Evolutionary conservation across 202 grass and related monocot genomes (phyloP), one percentile per base, ranked within the genome.

Genomic region (Schoenoplectus triqueter): DNA sequence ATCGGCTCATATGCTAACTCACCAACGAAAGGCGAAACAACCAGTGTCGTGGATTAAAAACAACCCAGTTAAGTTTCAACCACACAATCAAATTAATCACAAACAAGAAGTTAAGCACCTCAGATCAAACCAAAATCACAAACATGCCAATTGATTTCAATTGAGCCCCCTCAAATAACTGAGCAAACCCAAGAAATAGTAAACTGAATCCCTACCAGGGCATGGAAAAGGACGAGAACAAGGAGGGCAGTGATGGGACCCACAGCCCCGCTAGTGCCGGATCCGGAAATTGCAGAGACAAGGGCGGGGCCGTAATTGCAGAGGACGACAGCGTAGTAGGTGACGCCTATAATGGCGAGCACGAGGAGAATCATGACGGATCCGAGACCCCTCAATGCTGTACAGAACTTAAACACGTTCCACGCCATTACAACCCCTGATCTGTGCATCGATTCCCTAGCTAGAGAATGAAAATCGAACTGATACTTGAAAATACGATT

Each of bases 371-470:
- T 92, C 92, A 94, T 94, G 82, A 94, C 48, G 66, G 92, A 94
- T 50, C 92, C 92, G 57, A 94, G 86, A 22, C 90, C 95, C 73
- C 89, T 69, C 45, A 98, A 87, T 49, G 95, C 92, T 62, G 95
- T 95, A 88, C 95, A 98, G 89, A 98, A 98, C 84, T 89, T 88
- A 86, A 97, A 95, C 14, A 95, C 92, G 89, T 95, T 95, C 95
- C 95, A 95, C 63, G 95, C 92, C 92, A 98, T 95, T 61, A 89
- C 68, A 54, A 86, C 87, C 11, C 91, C 95, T 72, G 95, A 93
- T 93, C 95, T 98, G 74, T 97, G 86, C 95, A 98, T 98, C 88
- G 70, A 44, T 63, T 45, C 31, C 15, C 14, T 9, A 21, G 74
- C 19, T 39, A 31, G 31, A 31, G 31, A 31, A 31, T 4, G 13